These are phyloP conservation scores for Globisporangium abappressorium DNA, from an alignment of 352 stramenopile genomes.

Conservation along the genomic window DNA sequence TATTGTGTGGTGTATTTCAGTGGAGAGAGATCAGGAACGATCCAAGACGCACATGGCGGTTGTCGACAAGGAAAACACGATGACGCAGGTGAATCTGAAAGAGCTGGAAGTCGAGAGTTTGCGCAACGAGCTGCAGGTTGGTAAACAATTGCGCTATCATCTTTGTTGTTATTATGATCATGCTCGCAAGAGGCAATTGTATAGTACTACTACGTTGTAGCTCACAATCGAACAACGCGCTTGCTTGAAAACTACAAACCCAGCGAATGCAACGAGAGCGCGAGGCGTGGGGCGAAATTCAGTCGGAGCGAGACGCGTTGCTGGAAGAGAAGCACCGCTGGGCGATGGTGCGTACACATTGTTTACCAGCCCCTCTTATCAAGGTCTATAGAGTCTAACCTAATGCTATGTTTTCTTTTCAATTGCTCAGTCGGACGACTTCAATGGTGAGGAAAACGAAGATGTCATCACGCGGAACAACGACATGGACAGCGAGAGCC, in stretches of 20 bases:
- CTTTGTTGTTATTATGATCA: background rate
- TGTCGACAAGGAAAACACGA: slow-evolving; percentile 67
- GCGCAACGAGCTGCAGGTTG: slow-evolving; percentile 47
- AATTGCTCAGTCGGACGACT: slow-evolving; percentile 56
- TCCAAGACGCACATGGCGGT: slow-evolving; percentile 58
- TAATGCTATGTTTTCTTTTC: background rate
- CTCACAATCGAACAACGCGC: background rate
- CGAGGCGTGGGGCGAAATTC: slow-evolving; percentile 72
- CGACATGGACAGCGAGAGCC: slow-evolving; percentile 48
- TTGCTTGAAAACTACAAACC: background rate
- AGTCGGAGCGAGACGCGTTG: slow-evolving; percentile 72
- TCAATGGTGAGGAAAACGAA: slow-evolving; percentile 38
- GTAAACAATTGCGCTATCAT: background rate
- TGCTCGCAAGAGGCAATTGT: background rate
- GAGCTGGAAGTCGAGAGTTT: slow-evolving; percentile 47
- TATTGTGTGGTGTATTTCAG: slow-evolving; percentile 17
- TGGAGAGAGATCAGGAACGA: slow-evolving; percentile 73
- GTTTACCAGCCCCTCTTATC: background rate
- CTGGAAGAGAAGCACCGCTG: slow-evolving; percentile 84
- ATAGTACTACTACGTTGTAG: background rate
- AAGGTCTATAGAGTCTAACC: background rate
- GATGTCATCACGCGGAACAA: slow-evolving; percentile 15
- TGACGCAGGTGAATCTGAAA: slow-evolving; percentile 41
- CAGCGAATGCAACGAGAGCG: slow-evolving; percentile 74
- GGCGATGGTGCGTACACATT: slow-evolving; percentile 49